Evolutionary conservation across 768 basidiomycete genomes (phyloP), one percentile per base, ranked within the genome.

Genomic region (Suillus sp.): DNA sequence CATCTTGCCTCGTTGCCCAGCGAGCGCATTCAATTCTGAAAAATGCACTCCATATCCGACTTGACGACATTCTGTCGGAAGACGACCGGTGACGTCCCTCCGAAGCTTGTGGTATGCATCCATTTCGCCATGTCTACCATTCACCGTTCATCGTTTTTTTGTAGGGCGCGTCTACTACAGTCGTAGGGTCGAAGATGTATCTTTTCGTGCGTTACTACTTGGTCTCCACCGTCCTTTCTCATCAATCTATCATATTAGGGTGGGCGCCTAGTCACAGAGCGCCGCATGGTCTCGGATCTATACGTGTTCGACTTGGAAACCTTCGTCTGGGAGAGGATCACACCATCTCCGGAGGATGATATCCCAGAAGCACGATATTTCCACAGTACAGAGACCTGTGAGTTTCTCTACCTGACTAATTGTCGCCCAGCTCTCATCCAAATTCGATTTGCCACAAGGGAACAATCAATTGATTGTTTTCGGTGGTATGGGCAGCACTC

Each of bases 401-500:
- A 69, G 85, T 78, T 62, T 65, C 59, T 14, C 40, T 14, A 40
- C 32, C 11, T 9, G 11, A 20, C 34, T 25, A 27, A 22, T 48
- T 37, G 37, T 61, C 13, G 40, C 59, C 34, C 58, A 10, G 59
- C 61, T 42, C 32, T 64, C 43, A 16, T 68, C 32, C 64, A 67
- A 63, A 67, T 34, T 67, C 69, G 22, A 65, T 42, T 34, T 60
- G 9, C 69, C 66, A 60, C 62, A 64, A 66, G 92, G 95, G 95
- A 89, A 92, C 72, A 89, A 92, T 74, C 88, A 93, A 69, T 81
- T 99, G 60, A 88, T 99, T 66, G 82, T 98, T 57, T 98, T 98
- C 71, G 96, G 96, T 22, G 96, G 96, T 13, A 97, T 98, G 95
- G 89, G 92, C 71, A 89, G 91, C 75, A 80, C 88, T 70, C 83